Percentiles rank a stretch among this genome's conserved stretches.
Evolutionary conservation across 2,329 filamentous ascomycete species (phyloP).

Genomic region (Podosphaera xanthii): DNA sequence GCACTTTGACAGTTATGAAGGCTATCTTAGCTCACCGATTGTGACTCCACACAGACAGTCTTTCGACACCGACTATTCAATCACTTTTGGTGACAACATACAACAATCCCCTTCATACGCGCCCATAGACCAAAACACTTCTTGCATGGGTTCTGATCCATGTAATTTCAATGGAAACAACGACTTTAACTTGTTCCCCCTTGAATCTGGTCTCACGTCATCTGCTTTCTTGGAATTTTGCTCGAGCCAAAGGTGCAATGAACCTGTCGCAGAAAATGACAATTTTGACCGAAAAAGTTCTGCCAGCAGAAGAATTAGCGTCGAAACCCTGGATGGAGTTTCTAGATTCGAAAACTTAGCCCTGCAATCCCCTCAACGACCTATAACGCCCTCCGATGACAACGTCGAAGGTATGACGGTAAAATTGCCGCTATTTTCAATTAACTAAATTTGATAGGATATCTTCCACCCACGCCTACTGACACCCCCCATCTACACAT

Average conservation of each 20-base stretch:
- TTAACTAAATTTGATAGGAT: constrained; percentile 22
- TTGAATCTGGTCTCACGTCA: constrained; percentile 9
- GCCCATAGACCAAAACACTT: constrained; percentile 20
- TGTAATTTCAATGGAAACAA: constrained; percentile 11
- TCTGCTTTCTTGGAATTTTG: constrained; percentile 16
- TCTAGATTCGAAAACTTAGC: constrained; percentile 33
- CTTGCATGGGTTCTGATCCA: constrained; percentile 17
- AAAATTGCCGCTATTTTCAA: neutral
- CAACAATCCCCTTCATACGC: constrained; percentile 17
- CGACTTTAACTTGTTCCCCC: constrained; percentile 14
- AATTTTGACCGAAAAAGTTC: constrained; percentile 14
- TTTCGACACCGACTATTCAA: constrained; percentile 24
- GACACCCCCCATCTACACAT: constrained; percentile 33
- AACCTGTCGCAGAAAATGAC: neutral
- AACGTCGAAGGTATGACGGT: constrained; percentile 30
- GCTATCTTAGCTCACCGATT: constrained; percentile 33
- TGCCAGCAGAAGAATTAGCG: constrained; percentile 29
- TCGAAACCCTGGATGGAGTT: constrained; percentile 36
- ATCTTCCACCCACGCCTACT: constrained; percentile 43
- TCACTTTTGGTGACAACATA: constrained; percentile 12
- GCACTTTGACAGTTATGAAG: constrained; percentile 22
- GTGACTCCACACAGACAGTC: constrained; percentile 29
- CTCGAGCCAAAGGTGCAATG: constrained; percentile 6
- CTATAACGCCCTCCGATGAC: constrained; percentile 39
- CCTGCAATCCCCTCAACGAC: constrained; percentile 23